Conservation (phyloP, 371 early-diverging fungal genomes). For the Dinochytrium kinnereticum region DNA sequence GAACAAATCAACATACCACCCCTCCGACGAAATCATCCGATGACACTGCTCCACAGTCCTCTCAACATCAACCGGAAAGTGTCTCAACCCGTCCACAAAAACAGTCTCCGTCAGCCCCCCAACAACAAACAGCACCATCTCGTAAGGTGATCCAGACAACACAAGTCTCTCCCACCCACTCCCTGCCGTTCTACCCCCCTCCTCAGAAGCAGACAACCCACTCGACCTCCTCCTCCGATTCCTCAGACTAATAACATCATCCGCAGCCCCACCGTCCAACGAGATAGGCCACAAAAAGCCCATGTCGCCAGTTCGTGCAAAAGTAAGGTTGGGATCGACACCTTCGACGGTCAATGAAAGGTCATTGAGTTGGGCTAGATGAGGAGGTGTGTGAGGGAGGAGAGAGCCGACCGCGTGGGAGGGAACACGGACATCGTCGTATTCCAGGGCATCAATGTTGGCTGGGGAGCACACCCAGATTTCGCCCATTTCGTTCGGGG, state of each 20-base stretch:
- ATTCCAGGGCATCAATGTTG: constrained; percentile 52
- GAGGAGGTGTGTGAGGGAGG: neutral
- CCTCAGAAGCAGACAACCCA: constrained; percentile 1
- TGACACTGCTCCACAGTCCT: constrained; percentile 69
- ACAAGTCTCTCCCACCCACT: constrained; percentile 34
- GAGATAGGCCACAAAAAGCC: constrained; percentile 82
- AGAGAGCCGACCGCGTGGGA: neutral
- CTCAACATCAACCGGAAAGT: constrained; percentile 79
- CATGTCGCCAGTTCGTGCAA: constrained; percentile 82
- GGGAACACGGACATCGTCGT: constrained; percentile 9
- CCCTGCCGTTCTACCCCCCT: neutral
- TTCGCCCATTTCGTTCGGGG: constrained; percentile 80
- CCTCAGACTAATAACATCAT: neutral
- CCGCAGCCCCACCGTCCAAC: neutral
- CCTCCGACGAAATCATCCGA: constrained; percentile 57
- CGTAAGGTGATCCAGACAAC: constrained; percentile 32
- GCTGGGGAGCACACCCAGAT: constrained; percentile 84
- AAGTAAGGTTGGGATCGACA: constrained; percentile 67
- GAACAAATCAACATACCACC: constrained; percentile 56
- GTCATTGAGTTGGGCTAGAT: neutral
- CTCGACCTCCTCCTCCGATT: constrained; percentile 2
- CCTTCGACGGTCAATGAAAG: constrained; percentile 53
- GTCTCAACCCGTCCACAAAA: constrained; percentile 71
- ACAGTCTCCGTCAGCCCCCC: constrained; percentile 75
- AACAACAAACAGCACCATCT: constrained; percentile 69